A percentile compares a stretch with the other conserved stretches of the same genome.
phyloP scores from a whole-genome alignment of 441 rosid genomes.

The Gossypium gossypioides region DNA sequence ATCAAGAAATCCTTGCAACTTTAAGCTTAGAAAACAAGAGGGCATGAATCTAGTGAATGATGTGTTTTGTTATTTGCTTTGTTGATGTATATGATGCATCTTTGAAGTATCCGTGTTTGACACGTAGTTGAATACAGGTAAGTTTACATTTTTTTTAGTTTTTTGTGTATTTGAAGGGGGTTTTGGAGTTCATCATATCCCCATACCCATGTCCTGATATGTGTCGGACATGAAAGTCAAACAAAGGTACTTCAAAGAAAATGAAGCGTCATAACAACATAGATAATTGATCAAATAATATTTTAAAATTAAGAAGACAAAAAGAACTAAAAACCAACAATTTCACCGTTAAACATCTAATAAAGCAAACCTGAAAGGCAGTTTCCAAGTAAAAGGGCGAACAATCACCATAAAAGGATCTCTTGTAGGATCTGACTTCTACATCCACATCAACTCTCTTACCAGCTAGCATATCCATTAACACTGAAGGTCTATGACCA shows the following conservation, averaged over 20 bases:
- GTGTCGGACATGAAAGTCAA: not conserved
- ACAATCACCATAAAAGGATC: conserved; percentile 89
- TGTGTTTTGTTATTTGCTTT: not conserved
- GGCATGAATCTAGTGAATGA: not conserved
- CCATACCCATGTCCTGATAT: not conserved
- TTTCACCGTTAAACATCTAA: not conserved
- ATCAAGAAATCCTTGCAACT: not conserved
- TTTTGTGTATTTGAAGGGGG: too few relatives aligned
- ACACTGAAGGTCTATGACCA: conserved; percentile 77
- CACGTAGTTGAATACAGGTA: too few relatives aligned
- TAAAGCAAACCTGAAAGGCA: conserved; percentile 74
- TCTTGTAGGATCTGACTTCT: conserved; percentile 74
- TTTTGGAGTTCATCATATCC: too few relatives aligned
- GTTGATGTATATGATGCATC: not conserved
- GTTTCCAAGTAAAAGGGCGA: conserved; percentile 87
- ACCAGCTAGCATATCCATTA: conserved; percentile 92
- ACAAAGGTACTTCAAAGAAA: not conserved
- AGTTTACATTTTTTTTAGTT: too few relatives aligned
- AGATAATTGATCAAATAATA: not conserved
- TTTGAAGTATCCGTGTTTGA: too few relatives aligned
- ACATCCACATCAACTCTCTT: conserved; percentile 90
- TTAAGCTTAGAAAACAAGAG: not conserved
- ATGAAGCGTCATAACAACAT: not conserved
- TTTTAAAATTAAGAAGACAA: not conserved
- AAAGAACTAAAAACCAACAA: not conserved